Evolutionary conservation across 306 rosid species (phyloP), one percentile per base, ranked within the genome.

Genomic region (Erythrophleum fordii): DNA sequence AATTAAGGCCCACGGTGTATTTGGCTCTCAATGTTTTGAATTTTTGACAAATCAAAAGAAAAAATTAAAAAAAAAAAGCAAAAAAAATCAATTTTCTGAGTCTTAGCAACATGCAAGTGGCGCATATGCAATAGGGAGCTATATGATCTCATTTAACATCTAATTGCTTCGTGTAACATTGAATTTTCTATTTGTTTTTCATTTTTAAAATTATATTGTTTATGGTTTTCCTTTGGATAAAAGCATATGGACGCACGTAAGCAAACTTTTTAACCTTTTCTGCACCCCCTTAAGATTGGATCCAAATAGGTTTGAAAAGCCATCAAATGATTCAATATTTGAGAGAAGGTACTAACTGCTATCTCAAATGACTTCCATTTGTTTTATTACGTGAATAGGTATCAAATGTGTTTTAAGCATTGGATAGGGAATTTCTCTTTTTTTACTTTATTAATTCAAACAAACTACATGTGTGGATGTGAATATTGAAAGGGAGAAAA

Each of bases 291-390:
- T 6, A 13, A 12, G 66, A 59, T 65, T 42, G 53, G 73, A 68
- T 68, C 80, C 62, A 77, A 45, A 48, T 31, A 31, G 20, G 65
- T 14, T 17, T 11, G 9, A 74, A 55, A 48, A 83, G 14, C 18
- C 53, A 31, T 41, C 51, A 55, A 25, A 84, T 13, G 75, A 64
- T 75, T 78, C 35, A 66, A 71, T 83, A 77, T 71, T 65, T 3
- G 79, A 65, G 75, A 79, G 80, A 61, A 83, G 83, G 80, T 39
- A 44, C 83, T 85, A 91, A 92, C 90, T 88, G 92, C 92, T 73
- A 77, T 84, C 84, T 91, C 98, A 89, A 94, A 89, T 92, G 98
- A 88, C 86, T 70, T 76, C 85, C 88, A 81, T 84, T 81, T 88
- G 86, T 82, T 80, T 61, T 25, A 69, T 22, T 59, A 65, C 86